Base-by-base conservation (phyloP, 176 grass and related monocot genomes). In the Cocos nucifera region DNA sequence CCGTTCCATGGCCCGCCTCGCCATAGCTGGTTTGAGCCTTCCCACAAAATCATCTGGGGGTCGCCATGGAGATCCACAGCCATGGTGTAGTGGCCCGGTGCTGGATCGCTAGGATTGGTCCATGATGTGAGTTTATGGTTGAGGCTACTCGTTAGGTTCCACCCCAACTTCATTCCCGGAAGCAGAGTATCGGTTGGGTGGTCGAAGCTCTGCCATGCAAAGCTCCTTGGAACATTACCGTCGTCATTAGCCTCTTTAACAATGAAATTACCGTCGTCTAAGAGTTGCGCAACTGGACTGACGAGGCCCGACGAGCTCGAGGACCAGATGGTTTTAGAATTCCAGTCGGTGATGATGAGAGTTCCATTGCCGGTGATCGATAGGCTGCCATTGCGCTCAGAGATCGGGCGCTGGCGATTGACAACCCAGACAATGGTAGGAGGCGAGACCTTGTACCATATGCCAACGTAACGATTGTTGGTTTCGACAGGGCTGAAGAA, bases 191-290 rank as follows among this genome's bases (percentile, higher is more conserved):
- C 63, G 49, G 48, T 10, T 5, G 48, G 63, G 39, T 25, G 28
- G 19, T 65, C 63, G 17, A 28, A 65, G 63, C 63, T 65, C 48
- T 53, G 63, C 63, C 63, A 65, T 20, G 49, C 22, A 49, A 30
- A 59, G 57, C 19, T 25, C 14, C 16, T n/a, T n/a, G n/a, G n/a
- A n/a, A n/a, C n/a, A n/a, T n/a, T n/a, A n/a, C n/a, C n/a, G n/a
- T n/a, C n/a, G n/a, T n/a, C n/a, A n/a, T n/a, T 16, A 26, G 22
- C 44, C 21, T 65, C 63, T 65, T 15, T 22, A 19, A 65, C 63
- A 4, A 65, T 16, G 63, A 65, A 65, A 22, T 65, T 65, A 2
- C 49, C 63, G 0, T 51, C 6, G 7, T 65, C 49, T 6, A 65
- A 49, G 48, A 65, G 63, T 27, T 65, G 48, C 14, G 63, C 63